Evolutionary conservation across 495 filamentous ascomycete genomes (phyloP).

Genomic region (Neurospora hispaniola): DNA sequence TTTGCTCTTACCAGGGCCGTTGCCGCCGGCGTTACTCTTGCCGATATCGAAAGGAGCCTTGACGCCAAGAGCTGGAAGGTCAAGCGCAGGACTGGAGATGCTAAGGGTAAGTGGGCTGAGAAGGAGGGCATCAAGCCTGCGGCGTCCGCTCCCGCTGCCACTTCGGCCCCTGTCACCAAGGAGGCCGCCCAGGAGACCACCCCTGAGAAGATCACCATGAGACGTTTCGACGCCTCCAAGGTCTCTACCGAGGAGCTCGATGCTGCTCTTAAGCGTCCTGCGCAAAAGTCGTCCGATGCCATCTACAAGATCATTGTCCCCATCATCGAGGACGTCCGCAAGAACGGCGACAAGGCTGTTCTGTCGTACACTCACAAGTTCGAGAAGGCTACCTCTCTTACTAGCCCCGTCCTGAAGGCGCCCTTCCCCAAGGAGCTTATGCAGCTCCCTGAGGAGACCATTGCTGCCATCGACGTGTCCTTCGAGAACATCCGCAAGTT

Average conservation of each 20-base stretch:
- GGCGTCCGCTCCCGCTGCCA: constrained; percentile 16
- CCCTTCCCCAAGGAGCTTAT: constrained; percentile 79
- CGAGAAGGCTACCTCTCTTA: constrained; percentile 84
- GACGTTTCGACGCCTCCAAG: constrained; percentile 55
- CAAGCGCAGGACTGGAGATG: constrained; percentile 81
- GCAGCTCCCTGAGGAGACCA: constrained; percentile 70
- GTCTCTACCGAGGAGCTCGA: constrained; percentile 50
- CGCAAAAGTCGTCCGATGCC: constrained; percentile 79
- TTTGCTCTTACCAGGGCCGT: constrained; percentile 88
- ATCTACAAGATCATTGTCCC: constrained; percentile 85
- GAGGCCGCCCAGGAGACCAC: constrained; percentile 37
- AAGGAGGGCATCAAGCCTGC: constrained; percentile 59
- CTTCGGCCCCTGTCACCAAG: constrained; percentile 4
- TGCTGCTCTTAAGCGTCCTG: constrained; percentile 70
- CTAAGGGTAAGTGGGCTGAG: constrained; percentile 80
- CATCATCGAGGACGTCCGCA: constrained; percentile 76
- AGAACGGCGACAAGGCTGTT: constrained; percentile 73
- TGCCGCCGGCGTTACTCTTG: constrained; percentile 67
- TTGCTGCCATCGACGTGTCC: constrained; percentile 82
- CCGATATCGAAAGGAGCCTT: constrained; percentile 82
- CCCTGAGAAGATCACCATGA: constrained; percentile 69
- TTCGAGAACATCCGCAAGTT: constrained; percentile 92
- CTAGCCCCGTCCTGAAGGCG: constrained; percentile 74
- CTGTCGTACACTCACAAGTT: constrained; percentile 94
- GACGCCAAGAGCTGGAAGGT: constrained; percentile 93